A percentile compares a stretch with the other conserved stretches of the same genome.
Evolutionary conservation across 2,329 filamentous ascomycete genomes (phyloP).

Genomic region (Teratosphaeria gauchensis): DNA sequence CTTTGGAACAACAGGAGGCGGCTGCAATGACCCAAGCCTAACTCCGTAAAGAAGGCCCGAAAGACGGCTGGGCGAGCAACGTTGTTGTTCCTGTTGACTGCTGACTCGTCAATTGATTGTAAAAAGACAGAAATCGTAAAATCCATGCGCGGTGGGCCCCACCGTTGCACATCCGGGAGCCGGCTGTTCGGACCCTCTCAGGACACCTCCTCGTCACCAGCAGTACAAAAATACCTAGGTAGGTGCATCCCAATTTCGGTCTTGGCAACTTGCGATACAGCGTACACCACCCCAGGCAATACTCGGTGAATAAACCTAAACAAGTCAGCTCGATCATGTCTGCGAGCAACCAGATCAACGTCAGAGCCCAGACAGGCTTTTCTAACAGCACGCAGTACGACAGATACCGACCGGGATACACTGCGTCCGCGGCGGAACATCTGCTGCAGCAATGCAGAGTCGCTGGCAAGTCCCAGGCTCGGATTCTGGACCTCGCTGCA

Average conservation of each 20-base stretch:
- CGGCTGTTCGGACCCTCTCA: background rate
- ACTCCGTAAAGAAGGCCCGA: no score
- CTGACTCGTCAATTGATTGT: no score
- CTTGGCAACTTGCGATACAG: background rate
- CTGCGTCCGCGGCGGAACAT: conserved; percentile 45
- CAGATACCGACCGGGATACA: conserved; percentile 58
- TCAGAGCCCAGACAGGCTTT: conserved; percentile 45
- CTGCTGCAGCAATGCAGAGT: conserved; percentile 51
- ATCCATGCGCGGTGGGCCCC: no score
- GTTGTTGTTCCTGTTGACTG: no score
- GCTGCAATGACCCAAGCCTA: no score
- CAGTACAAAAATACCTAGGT: no score
- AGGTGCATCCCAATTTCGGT: background rate
- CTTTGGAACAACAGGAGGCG: no score
- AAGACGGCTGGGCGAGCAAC: no score
- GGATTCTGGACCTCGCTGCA: conserved; percentile 55
- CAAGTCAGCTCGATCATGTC: background rate
- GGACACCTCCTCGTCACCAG: background rate
- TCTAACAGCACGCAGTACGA: conserved; percentile 57
- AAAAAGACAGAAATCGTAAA: background rate
- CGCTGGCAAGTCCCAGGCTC: conserved; percentile 31
- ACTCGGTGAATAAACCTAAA: background rate
- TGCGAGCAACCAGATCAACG: conserved; percentile 7
- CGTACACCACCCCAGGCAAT: background rate
- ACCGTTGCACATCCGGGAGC: background rate